Base-by-base conservation (phyloP, 163 green algal genomes). In the Chloroidium sp. region DNA sequence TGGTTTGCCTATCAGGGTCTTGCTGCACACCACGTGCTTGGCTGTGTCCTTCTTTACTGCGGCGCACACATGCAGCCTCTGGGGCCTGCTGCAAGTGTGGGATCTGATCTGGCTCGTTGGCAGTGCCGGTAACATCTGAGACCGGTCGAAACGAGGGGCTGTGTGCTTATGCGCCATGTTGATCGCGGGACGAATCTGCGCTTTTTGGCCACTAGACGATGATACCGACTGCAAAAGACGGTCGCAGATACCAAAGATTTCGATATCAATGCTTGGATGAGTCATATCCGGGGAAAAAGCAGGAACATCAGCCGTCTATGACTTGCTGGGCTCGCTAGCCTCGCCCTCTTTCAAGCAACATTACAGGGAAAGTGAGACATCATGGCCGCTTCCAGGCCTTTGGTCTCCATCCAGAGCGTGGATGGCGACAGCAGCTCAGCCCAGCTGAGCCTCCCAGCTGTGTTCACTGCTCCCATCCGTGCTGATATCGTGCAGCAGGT, bases 381-480 rank as follows among this genome's bases (percentile, higher is more conserved):
- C 6, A 85, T 85, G 82, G 82, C 82, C 78, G 80, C 80, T 10
- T 80, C 80, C 59, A 83, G 79, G 79, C 79, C 79, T 72, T 10
- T 72, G 6, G 64, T 72, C 8, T n/a, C 6, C 64, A 10, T 72
- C 6, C 64, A 72, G 64, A 10, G 6, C 6, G 6, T 72, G 64
- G 64, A 72, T 72, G 64, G 64, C 64, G 64, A 72, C 64, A 10
- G 64, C 64, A 76, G 14, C 77, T 86, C 79, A 58, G 87, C 87
- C 69, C 93, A 98, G 92, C 89, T 92, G 14, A 84, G 89, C 58
- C 91, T 99, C 79, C 96, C 96, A 61, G 91, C 90, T 57, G 95
- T 98, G 62, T 98, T 99, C 86, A 89, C 87, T 74, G 93, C 96
- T 4, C 96, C 96, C 69, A 97, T 99, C 87, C 89, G 95, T 75